Percentiles rank a stretch among this genome's conserved stretches.
These are phyloP conservation scores for Backusella liffmaniae DNA, from an alignment of 192 early-diverging fungal species.

Conservation along the genomic window DNA sequence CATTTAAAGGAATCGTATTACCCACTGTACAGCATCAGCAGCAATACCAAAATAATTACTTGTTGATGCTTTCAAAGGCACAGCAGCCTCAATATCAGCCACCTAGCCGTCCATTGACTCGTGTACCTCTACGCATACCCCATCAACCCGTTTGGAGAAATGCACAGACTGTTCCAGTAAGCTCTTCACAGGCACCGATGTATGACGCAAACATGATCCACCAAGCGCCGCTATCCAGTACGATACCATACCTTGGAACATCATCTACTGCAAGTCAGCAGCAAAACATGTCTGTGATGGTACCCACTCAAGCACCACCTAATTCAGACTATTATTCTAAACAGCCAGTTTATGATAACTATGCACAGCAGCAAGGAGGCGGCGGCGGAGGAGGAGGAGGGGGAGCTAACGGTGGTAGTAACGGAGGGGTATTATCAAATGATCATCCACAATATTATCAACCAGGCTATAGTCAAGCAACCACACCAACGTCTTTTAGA, in stretches of 20 bases:
- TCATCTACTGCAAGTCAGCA: not conserved
- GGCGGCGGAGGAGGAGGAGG: not conserved
- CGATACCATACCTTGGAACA: not conserved
- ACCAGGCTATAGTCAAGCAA: not conserved
- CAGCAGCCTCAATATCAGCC: slow-evolving; percentile 37
- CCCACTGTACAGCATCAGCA: slow-evolving; percentile 20
- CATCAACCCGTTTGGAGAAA: slow-evolving; percentile 28
- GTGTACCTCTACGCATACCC: slow-evolving; percentile 38
- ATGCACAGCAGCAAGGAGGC: not conserved
- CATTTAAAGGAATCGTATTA: slow-evolving; percentile 18
- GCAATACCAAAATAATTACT: slow-evolving; percentile 16
- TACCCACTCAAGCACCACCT: not conserved
- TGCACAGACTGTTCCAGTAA: not conserved
- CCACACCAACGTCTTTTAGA: slow-evolving; percentile 1
- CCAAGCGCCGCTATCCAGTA: not conserved
- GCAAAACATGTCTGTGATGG: not conserved
- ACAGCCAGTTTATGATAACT: slow-evolving; percentile 2
- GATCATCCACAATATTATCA: not conserved
- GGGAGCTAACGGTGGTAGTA: not conserved
- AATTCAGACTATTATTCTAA: not conserved
- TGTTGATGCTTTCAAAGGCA: slow-evolving; percentile 33
- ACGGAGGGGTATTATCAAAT: not conserved
- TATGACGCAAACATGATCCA: not conserved
- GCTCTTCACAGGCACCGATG: not conserved
- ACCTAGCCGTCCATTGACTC: slow-evolving; percentile 25